Percentiles rank a stretch among this genome's conserved stretches.
These are phyloP conservation scores for slime mould (Dictyostelium discoideum) DNA, from an alignment of 78 protist genomes.

Conservation along the genomic window DNA sequence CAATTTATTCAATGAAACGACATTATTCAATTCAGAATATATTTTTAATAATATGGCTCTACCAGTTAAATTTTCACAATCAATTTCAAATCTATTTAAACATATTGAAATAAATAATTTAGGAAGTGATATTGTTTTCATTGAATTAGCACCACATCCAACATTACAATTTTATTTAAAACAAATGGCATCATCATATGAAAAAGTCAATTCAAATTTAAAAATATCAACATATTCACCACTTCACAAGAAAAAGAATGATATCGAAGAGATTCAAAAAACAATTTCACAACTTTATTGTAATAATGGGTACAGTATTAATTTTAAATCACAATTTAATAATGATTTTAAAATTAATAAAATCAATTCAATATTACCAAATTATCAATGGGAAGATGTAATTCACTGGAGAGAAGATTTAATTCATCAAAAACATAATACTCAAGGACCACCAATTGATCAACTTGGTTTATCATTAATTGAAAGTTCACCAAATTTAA, in stretches of 20 bases:
- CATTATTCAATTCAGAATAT: background rate
- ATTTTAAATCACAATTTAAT: background rate
- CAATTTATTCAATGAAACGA: background rate
- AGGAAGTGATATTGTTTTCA: background rate
- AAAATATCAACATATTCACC: background rate
- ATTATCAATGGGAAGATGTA: slow-evolving; percentile 22
- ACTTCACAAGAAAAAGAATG: slow-evolving; percentile 34
- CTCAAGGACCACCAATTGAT: slow-evolving; percentile 32
- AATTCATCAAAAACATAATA: background rate
- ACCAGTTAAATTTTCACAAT: slow-evolving; percentile 15
- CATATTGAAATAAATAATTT: background rate
- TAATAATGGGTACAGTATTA: background rate
- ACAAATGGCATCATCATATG: background rate
- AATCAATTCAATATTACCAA: background rate
- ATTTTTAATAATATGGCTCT: background rate
- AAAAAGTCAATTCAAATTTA: background rate
- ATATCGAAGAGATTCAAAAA: background rate
- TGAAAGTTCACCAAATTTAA: slow-evolving; percentile 19
- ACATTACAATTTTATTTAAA: slow-evolving; percentile 37
- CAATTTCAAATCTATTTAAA: slow-evolving; percentile 14
- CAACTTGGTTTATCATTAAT: slow-evolving; percentile 13
- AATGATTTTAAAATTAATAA: background rate
- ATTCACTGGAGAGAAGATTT: slow-evolving; percentile 2
- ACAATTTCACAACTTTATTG: slow-evolving; percentile 17
- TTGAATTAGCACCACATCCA: slow-evolving; percentile 63